Evolutionary conservation across 768 basidiomycete species (phyloP).

Genomic region (Jaapia argillacea): DNA sequence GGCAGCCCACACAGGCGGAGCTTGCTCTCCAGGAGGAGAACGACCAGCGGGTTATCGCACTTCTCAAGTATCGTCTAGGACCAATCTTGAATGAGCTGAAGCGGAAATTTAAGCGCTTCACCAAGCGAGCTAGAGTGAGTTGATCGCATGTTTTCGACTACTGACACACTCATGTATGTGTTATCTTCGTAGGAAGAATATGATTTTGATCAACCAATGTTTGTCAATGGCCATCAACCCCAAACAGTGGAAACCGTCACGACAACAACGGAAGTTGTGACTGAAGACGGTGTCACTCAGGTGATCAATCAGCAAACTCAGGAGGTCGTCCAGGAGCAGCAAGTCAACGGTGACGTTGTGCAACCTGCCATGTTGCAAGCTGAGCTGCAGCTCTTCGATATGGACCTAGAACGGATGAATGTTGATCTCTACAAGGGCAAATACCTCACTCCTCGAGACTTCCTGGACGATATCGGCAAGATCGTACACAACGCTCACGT

Average conservation of each 20-base stretch:
- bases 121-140: conserved; percentile 67
- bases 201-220: conserved; percentile 31
- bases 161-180: neutral
- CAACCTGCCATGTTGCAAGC: conserved; percentile 14
- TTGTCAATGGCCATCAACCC: conserved; percentile 11
- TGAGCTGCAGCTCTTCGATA: conserved; percentile 55
- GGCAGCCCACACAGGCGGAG: conserved; percentile 74
- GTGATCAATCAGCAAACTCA: neutral
- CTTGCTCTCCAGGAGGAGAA: conserved; percentile 73
- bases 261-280: conserved; percentile 22
- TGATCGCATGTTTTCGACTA: neutral
- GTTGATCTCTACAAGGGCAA: conserved; percentile 71
- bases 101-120: conserved; percentile 87
- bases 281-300: neutral
- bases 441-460: conserved; percentile 83
- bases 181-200: conserved; percentile 66
- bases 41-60: conserved; percentile 66
- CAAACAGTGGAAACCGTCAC: conserved; percentile 26
- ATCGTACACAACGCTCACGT: conserved; percentile 69
- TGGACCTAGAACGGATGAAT: conserved; percentile 92
- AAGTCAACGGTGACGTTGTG: neutral
- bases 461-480: conserved; percentile 74
- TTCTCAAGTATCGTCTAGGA: conserved; percentile 86
- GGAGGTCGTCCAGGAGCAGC: neutral
- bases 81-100: conserved; percentile 84